Evolutionary conservation across 192 early-diverging fungal species (phyloP).

Genomic region (Chytriomyces sp.): DNA sequence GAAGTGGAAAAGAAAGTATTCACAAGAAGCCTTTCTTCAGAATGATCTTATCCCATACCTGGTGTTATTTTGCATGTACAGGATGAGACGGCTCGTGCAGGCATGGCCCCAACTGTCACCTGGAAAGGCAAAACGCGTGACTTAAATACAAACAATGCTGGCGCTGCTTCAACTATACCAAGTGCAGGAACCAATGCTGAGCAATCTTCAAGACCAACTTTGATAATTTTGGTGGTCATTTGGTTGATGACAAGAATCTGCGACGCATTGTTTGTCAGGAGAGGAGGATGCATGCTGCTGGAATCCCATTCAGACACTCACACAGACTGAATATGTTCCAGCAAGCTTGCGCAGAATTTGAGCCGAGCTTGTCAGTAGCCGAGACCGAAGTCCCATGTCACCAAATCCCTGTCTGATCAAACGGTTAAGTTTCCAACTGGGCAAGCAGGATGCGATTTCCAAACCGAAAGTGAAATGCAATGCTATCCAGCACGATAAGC

Average conservation of each 20-base stretch:
- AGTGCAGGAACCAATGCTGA: constrained; percentile 47
- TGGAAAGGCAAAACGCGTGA: background rate
- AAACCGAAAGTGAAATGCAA: constrained; percentile 53
- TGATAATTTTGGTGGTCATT: constrained; percentile 44
- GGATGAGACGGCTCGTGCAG: constrained; percentile 45
- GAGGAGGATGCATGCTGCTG: background rate
- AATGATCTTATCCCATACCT: constrained; percentile 21
- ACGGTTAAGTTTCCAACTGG: background rate
- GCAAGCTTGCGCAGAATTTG: constrained; percentile 41
- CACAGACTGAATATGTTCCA: constrained; percentile 33
- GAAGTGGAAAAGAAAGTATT: background rate
- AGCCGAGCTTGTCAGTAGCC: constrained; percentile 42
- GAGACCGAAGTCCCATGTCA: constrained; percentile 46
- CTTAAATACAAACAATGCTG: background rate
- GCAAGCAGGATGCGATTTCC: background rate
- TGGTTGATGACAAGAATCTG: constrained; percentile 50
- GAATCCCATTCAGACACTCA: background rate
- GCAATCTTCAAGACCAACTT: constrained; percentile 16
- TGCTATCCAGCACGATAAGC: constrained; percentile 51
- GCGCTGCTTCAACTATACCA: constrained; percentile 5
- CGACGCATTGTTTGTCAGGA: background rate
- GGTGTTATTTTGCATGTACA: constrained; percentile 39
- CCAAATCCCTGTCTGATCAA: constrained; percentile 37
- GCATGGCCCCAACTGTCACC: constrained; percentile 55
- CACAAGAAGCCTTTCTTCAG: background rate